These are phyloP conservation scores for Tilletia setariae DNA, from an alignment of 1,284 basidiomycete species.

Conservation along the genomic window DNA sequence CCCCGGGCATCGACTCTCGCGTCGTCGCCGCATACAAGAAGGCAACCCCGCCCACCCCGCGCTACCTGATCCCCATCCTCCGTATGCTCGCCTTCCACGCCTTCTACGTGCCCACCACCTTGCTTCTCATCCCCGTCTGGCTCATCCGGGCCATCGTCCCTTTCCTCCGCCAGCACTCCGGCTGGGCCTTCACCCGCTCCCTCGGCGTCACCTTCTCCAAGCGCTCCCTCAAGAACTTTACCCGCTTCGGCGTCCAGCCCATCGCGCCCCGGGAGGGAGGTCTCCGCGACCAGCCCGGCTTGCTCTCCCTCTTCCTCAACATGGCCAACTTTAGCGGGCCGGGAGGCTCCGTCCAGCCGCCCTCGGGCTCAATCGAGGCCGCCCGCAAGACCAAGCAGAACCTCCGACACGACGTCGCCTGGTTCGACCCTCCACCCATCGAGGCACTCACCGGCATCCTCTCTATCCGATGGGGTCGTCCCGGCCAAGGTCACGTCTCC, in stretches of 20 bases:
- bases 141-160: constrained; percentile 37
- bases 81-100: constrained; percentile 40
- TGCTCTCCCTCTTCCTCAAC: constrained; percentile 33
- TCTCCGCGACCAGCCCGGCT: constrained; percentile 36
- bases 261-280: constrained; percentile 43
- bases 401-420: constrained; percentile 39
- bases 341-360: constrained; percentile 38
- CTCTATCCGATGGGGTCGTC: constrained; percentile 31
- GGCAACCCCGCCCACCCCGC: constrained; percentile 28
- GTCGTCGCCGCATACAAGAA: constrained; percentile 28
- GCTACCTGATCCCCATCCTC: constrained; percentile 27
- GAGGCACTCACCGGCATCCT: constrained; percentile 45
- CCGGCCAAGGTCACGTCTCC: constrained; percentile 23
- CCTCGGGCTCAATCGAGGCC: constrained; percentile 33
- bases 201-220: constrained; percentile 37
- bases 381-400: constrained; percentile 25
- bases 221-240: constrained; percentile 37
- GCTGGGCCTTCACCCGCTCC: constrained; percentile 36
- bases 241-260: constrained; percentile 43
- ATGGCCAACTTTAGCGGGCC: constrained; percentile 42
- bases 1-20: constrained; percentile 26
- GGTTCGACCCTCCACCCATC: constrained; percentile 45
- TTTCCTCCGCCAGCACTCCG: constrained; percentile 27
- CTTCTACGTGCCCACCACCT: constrained; percentile 39
- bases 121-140: constrained; percentile 34